Percentiles rank a stretch among this genome's conserved stretches.
phyloP scores from a whole-genome alignment of 2,329 filamentous ascomycete species.

The Elsinoe ampelina region DNA sequence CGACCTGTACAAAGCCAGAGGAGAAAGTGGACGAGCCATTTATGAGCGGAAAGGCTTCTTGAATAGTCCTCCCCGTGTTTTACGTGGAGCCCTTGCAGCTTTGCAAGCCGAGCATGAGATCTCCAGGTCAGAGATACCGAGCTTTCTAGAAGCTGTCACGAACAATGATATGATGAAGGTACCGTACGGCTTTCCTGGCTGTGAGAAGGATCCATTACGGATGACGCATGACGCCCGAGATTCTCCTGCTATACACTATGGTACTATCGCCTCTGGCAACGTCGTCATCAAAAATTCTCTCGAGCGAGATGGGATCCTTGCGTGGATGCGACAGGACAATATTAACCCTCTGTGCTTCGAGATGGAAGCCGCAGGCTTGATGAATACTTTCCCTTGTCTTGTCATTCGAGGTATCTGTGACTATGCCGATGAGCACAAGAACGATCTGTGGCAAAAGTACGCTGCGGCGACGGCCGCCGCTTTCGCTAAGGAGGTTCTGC shows the following conservation, averaged over 20 bases:
- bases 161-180: background rate
- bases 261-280: conserved; percentile 17
- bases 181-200: background rate
- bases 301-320: background rate
- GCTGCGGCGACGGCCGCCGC: conserved; percentile 23
- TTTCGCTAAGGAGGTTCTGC: conserved; percentile 18
- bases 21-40: background rate
- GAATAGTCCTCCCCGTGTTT: conserved; percentile 14
- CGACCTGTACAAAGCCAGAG: conserved; percentile 20
- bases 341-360: conserved; percentile 15
- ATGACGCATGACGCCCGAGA: background rate
- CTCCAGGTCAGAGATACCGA: background rate
- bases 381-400: conserved; percentile 18
- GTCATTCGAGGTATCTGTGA: conserved; percentile 20
- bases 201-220: background rate
- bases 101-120: background rate
- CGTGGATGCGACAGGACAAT: background rate
- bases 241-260: conserved; percentile 14
- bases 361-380: conserved; percentile 17
- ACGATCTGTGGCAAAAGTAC: conserved; percentile 24
- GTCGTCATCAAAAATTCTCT: conserved; percentile 13
- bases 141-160: background rate
- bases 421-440: conserved; percentile 23
- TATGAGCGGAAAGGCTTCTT: conserved; percentile 17
- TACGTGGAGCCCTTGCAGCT: background rate